Evolutionary conservation across 495 filamentous ascomycete species (phyloP).

Genomic region (Aspergillus homomorphus): DNA sequence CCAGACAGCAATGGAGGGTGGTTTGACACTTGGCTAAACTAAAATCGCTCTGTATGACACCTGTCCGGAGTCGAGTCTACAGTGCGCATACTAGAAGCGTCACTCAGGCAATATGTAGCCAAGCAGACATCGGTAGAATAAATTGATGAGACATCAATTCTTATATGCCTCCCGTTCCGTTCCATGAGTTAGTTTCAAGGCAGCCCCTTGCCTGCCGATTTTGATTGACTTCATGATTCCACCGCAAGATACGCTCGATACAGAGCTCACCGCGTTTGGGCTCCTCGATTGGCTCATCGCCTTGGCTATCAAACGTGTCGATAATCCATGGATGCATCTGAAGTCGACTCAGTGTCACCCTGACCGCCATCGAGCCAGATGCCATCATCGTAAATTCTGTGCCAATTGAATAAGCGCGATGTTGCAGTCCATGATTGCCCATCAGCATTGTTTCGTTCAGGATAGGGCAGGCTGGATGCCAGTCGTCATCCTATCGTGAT

Average conservation of each 20-base stretch:
- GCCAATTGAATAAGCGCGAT: constrained; percentile 22
- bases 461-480: background rate
- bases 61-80: too few species aligned
- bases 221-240: too few species aligned
- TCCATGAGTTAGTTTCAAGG: too few species aligned
- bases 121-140: too few species aligned
- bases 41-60: too few species aligned
- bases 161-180: too few species aligned
- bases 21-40: too few species aligned
- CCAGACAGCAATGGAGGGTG: too few species aligned
- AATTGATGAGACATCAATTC: too few species aligned
- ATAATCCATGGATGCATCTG: constrained; percentile 20
- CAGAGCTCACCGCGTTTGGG: constrained; percentile 4
- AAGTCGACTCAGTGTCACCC: constrained; percentile 15
- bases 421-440: constrained; percentile 15
- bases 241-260: constrained; percentile 11
- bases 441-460: constrained; percentile 12
- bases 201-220: too few species aligned
- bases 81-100: too few species aligned
- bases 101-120: too few species aligned
- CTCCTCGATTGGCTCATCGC: constrained; percentile 13
- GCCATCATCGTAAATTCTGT: constrained; percentile 21
- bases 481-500: background rate
- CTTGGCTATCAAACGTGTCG: constrained; percentile 12
- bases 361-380: constrained; percentile 24